Conservation (phyloP, 2,329 filamentous ascomycete genomes). For the Trichoderma sp. region DNA sequence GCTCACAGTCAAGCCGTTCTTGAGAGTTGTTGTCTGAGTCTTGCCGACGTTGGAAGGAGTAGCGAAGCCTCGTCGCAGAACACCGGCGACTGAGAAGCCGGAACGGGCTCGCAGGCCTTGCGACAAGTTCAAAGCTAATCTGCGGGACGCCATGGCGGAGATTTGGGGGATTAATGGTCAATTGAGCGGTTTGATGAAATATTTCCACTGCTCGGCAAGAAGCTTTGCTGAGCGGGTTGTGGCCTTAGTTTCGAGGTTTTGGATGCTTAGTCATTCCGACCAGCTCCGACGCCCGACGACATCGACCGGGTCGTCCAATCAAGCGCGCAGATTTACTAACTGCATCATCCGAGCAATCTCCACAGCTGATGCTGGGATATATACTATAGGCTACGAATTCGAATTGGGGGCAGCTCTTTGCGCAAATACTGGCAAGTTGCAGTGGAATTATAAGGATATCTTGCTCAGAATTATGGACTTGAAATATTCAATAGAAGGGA, state of each 20-base stretch:
- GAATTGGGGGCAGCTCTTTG: background rate
- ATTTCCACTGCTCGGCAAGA: conserved; percentile 50
- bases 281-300: conserved; percentile 42
- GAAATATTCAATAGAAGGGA: background rate
- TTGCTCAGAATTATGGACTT: background rate
- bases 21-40: conserved; percentile 94
- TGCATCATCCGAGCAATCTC: conserved; percentile 2
- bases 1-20: conserved; percentile 92
- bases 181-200: conserved; percentile 61
- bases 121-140: conserved; percentile 92
- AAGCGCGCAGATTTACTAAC: conserved; percentile 39
- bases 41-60: conserved; percentile 79
- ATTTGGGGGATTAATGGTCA: conserved; percentile 51
- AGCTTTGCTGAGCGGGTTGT: conserved; percentile 49
- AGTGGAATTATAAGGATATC: background rate
- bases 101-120: conserved; percentile 86
- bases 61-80: conserved; percentile 84
- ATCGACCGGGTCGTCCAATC: conserved; percentile 35
- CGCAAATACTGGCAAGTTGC: background rate
- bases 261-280: conserved; percentile 45
- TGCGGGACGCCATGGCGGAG: conserved; percentile 86
- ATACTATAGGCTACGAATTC: background rate
- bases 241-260: conserved; percentile 46
- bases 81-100: conserved; percentile 75
- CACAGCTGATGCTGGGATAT: background rate